Evolutionary conservation across 257 asterid species (phyloP), one percentile per base, ranked within the genome.

Genomic region (Petunia secreta): DNA sequence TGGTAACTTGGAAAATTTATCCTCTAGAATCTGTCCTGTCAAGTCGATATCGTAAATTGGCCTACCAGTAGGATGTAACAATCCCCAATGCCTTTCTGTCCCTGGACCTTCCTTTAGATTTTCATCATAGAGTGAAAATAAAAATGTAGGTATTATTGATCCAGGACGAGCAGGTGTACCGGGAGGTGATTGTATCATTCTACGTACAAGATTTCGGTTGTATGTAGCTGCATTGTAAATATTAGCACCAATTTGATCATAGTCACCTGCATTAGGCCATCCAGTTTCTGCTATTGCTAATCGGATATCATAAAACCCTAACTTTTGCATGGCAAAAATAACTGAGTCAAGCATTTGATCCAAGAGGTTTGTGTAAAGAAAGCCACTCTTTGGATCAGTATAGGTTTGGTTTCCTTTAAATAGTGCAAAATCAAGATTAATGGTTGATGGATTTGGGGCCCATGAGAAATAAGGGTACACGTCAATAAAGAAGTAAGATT

Each of bases 111-210:
- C 57, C 82, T 91, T 92, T 71, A 54, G 86, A 81, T 92, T 86
- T 79, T 94, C 97, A 57, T 94, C 91, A 13, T 88, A 94, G 3
- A 94, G 38, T 0, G 97, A 88, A 78, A 90, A 91, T 4, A 92
- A 10, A 68, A 87, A 90, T 0, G 97, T 89, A 2, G 91, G 97
- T 1, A 94, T 90, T 37, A 36, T 77, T 2, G 79, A 65, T 2
- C 89, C 90, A 0, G 97, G 98, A 40, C 86, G 80, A 11, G 97
- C 95, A n/a, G 98, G 97, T 1, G 97, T 92, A 16, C 98, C 98
- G 0, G 81, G 43, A 0, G 94, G 80, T 4, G 92, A 91, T 43
- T 83, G 54, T 1, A 83, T 79, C 84, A 91, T 55, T 69, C 88
- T 91, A 6, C 39, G 81, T 2, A 89, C 88, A 2, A 94, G 84